Evolutionary conservation across 2,329 filamentous ascomycete genomes (phyloP), one percentile per base, ranked within the genome.

Genomic region (Neofusicoccum ribis): DNA sequence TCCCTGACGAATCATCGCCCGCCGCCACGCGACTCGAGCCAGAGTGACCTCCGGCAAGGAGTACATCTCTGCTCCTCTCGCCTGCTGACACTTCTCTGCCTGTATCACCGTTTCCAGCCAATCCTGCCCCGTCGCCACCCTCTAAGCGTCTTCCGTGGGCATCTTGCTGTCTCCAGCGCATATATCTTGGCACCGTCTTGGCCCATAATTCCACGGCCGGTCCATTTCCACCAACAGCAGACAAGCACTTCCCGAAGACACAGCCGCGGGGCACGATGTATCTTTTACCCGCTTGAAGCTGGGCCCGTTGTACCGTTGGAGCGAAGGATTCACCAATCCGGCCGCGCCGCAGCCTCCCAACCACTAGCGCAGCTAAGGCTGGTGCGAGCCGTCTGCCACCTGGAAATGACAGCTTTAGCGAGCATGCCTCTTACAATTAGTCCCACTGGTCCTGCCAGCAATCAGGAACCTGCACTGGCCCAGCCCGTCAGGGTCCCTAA

Each of bases 1-100:
- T 20, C 23, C 61, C 34, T 44, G 61, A 64, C 61, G 61, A 64
- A 64, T 64, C 61, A 64, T 14, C n/a, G 61, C 49, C 31, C 39
- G n/a, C 49, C 47, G 7, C 43, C 31, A 34, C 17, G 27, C 46
- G 12, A 36, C 44, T 41, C 44, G 36, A 23, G 51, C 43, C n/a
- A 37, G 31, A 47, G 43, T 23, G 17, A 7, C 52, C 20, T 59
- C 36, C 63, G 52, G 51, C 63, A 64, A 64, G 63, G 63, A 59
- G 51, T 62, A 14, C 54, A 27, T 15, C 37, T 44, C 49, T 44
- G 23, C 23, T 23, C 23, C 23, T 23, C 23, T 23, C 23, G 23
- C 23, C 23, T 23, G 51, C 44, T 50, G 23, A 43, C 54, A 17
- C 54, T 11, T 3, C 15, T 37, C 39, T 34, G 34, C 14, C 61